A percentile compares a stretch with the other conserved stretches of the same genome.
phyloP scores from a whole-genome alignment of 177 flowering plant species.

The Tripterygium wilfordii region DNA sequence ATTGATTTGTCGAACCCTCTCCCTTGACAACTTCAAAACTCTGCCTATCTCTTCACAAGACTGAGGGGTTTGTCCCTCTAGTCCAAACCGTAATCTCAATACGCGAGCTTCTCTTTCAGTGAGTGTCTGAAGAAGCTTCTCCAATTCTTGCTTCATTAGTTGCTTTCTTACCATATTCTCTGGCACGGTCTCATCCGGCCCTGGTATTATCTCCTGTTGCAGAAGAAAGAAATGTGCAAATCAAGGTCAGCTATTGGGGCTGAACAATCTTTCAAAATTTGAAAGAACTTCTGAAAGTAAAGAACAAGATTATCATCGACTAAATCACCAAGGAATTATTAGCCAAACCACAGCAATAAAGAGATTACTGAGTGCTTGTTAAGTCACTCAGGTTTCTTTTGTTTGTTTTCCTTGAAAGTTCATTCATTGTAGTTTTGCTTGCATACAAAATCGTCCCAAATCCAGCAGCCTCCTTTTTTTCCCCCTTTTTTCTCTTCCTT shows the following conservation, averaged over 20 bases:
- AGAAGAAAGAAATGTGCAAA: not conserved
- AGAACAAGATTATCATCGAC: too few species aligned
- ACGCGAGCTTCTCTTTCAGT: conserved; percentile 36
- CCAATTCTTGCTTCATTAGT: conserved; percentile 30
- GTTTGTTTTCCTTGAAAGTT: too few species aligned
- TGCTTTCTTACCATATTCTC: conserved; percentile 39
- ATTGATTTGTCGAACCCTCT: conserved; percentile 50
- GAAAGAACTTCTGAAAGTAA: too few species aligned
- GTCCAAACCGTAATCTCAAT: conserved; percentile 40
- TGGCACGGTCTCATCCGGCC: conserved; percentile 47
- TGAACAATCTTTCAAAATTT: too few species aligned
- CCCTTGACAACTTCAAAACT: conserved; percentile 48
- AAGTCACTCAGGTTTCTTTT: too few species aligned
- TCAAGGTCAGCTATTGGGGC: not conserved
- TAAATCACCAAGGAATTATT: too few species aligned
- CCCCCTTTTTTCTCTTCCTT: too few species aligned
- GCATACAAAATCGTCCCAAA: too few species aligned
- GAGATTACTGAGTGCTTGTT: too few species aligned
- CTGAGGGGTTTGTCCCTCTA: conserved; percentile 37
- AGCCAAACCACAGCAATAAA: too few species aligned
- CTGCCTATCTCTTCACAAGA: conserved; percentile 56
- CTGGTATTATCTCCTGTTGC: conserved; percentile 47
- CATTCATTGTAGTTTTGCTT: too few species aligned
- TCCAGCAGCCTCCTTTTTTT: too few species aligned
- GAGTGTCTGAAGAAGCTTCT: conserved; percentile 30